Evolutionary conservation across 371 early-diverging fungal genomes (phyloP).

Genomic region (Mucor plumbeus): DNA sequence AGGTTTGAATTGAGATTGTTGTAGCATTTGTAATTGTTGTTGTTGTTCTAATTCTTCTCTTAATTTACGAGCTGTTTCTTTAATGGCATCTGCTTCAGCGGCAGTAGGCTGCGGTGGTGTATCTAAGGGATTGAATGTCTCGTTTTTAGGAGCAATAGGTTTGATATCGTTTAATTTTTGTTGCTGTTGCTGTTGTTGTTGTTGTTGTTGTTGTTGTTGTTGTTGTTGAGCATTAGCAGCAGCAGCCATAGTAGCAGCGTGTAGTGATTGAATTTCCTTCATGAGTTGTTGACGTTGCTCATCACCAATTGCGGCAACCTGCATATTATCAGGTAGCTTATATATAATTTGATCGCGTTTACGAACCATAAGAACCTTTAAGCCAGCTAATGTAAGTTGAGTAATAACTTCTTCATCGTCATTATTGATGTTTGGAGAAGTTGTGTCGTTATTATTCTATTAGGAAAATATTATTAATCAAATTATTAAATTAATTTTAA

Average conservation of each 20-base stretch:
- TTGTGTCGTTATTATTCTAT: neutral
- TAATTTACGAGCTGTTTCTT: slow-evolving; percentile 45
- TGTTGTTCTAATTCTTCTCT: slow-evolving; percentile 44
- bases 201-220: slow-evolving; percentile 22
- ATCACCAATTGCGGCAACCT: slow-evolving; percentile 53
- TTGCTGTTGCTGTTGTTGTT: slow-evolving; percentile 16
- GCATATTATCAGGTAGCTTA: slow-evolving; percentile 65
- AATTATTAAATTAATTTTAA: neutral
- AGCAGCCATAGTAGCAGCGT: slow-evolving; percentile 56
- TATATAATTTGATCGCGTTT: slow-evolving; percentile 68
- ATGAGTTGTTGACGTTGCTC: slow-evolving; percentile 57
- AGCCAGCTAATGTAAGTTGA: slow-evolving; percentile 61
- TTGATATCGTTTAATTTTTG: slow-evolving; percentile 20
- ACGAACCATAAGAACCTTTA: slow-evolving; percentile 64
- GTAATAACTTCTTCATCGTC: slow-evolving; percentile 58
- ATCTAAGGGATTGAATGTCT: slow-evolving; percentile 34
- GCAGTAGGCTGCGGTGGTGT: slow-evolving; percentile 34
- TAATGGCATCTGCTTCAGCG: slow-evolving; percentile 46
- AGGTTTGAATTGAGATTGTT: slow-evolving; percentile 21
- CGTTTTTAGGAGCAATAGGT: slow-evolving; percentile 40
- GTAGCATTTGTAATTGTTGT: slow-evolving; percentile 26
- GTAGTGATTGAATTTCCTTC: slow-evolving; percentile 60
- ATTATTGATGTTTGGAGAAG: neutral
- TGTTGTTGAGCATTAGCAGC: slow-evolving; percentile 38
- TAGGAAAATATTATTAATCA: slow-evolving; percentile 3